Percentiles rank a stretch among this genome's conserved stretches.
Evolutionary conservation across 208 protist genomes (phyloP).

Genomic region (Lotmaria passim): DNA sequence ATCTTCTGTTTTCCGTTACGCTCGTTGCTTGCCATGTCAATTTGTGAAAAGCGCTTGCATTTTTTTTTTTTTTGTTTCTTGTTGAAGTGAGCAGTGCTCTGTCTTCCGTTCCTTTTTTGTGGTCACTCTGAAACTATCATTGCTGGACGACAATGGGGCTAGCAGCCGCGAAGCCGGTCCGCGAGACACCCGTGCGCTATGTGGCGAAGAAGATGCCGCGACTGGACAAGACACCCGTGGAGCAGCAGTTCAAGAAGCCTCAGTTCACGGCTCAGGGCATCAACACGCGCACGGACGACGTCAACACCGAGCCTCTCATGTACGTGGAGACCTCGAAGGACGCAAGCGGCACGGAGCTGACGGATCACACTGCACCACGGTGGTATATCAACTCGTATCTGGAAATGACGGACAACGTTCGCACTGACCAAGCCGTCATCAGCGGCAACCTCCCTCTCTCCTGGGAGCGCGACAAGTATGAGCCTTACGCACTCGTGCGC

Average conservation of each 20-base stretch:
- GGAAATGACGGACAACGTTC: conserved; percentile 83
- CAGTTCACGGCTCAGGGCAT: conserved; percentile 77
- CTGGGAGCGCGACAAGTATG: conserved; percentile 85
- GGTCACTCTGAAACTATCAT: too few relatives aligned
- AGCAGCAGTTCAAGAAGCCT: conserved; percentile 87
- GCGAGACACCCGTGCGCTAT: conserved; percentile 79
- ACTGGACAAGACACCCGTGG: conserved; percentile 71
- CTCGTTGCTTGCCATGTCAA: too few relatives aligned
- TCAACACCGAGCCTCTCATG: conserved; percentile 88
- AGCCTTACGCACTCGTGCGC: conserved; percentile 83
- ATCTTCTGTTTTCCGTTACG: too few relatives aligned
- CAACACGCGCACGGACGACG: conserved; percentile 79
- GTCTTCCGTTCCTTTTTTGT: too few relatives aligned
- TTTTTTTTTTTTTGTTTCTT: too few relatives aligned
- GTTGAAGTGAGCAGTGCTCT: too few relatives aligned
- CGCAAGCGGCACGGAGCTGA: conserved; percentile 76
- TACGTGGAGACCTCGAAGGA: conserved; percentile 90
- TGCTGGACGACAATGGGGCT: too few relatives aligned
- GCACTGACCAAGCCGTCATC: conserved; percentile 73
- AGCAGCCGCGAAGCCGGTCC: conserved; percentile 44
- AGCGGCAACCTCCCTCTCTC: conserved; percentile 77
- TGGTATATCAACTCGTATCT: conserved; percentile 91
- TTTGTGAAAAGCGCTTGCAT: too few relatives aligned
- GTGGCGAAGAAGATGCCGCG: conserved; percentile 81
- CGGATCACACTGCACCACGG: conserved; percentile 74